Evolutionary conservation across 1,139 yeast species (phyloP), one percentile per base, ranked within the genome.

Genomic region (Sugiyamaella pinicola): DNA sequence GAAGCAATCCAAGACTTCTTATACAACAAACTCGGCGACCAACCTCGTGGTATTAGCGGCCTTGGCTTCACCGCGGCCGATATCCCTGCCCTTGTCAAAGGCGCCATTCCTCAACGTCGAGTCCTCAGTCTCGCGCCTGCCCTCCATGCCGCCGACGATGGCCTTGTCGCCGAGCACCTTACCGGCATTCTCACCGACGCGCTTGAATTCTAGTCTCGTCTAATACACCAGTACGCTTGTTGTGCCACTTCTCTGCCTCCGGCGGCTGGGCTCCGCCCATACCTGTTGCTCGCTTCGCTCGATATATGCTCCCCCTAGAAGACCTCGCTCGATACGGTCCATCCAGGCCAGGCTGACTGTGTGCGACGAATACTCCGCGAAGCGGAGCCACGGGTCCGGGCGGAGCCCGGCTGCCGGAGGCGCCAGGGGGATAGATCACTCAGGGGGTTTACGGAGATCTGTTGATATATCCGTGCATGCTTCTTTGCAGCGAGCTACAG

Each of bases 51-150:
- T 3, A 62, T 72, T 45, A 47, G 56, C 34, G 74, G 57, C 24
- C 64, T 72, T 13, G 75, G 76, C 4, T 72, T 69, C 59, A 49
- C 58, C 12, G 48, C 60, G 12, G 51, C 61, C 21, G 74, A 72
- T 55, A 58, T 72, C 42, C 70, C 68, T 13, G 59, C 59, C 13
- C 65, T 72, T 15, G 75, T 72, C 9, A 64, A 68, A 17, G 76
- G 76, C 1, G 73, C 76, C 4, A 59, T 72, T 37, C 76, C 76
- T 9, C 76, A 72, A 53, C 65, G 70, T 26, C 64, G 76, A 24
- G 75, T 72, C 19, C 63, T 72, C 51, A 69, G 62, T 56, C 60
- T 71, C 13, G 74, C 74, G 4, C 74, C 74, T 0, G 60, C 64
- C 6, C 59, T 67, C 28, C 65, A 64, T 41, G 55, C 58, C 15